Base-by-base conservation (phyloP, 257 asterid genomes). In the Handroanthus guayacan region DNA sequence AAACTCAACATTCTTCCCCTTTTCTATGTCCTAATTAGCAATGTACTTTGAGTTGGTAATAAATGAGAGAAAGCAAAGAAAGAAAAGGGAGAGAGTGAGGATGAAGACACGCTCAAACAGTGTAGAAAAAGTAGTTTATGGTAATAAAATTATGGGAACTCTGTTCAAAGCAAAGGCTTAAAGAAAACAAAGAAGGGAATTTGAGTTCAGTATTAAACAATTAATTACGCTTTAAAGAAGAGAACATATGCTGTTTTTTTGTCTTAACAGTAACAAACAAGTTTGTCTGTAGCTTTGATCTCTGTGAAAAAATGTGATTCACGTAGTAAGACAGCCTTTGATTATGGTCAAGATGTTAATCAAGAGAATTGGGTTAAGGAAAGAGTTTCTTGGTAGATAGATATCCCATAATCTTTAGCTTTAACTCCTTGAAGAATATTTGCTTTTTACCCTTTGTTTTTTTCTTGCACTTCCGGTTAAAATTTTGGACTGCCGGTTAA, bases 191-290 rank as follows among this genome's bases (percentile, higher is more conserved):
- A 55, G 74, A 61, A 17, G 75, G 62, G 71, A 62, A 14, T 62
- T 55, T 36, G 82, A 62, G 67, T 55, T 62, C 14, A 74, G 77
- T 31, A 79, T 37, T 84, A 78, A 55, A 82, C 66, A 69, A 44
- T 62, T n/a, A 56, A 63, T 31, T 16, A 16, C 55, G 5, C 18
- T 74, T 18, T 78, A 84, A 67, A 68, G 64, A 71, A 48, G 31
- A 56, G 81, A 62, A 87, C 83, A 66, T 71, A 82, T 82, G 87
- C 86, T 73, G 84, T 87, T 75, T 77, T 64, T 66, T 81, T 82
- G 90, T 82, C 89, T 85, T 67, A 67, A 80, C 69, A 63, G 51
- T 70, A 74, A 17, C 82, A 50, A 79, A 69, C 86, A 84, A 54
- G 67, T 38, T 57, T 79, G 74, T 68, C 69, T 67, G 1, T 38